Evolutionary conservation across 768 basidiomycete species (phyloP), one percentile per base, ranked within the genome.

Genomic region (Mrakia blollopis): DNA sequence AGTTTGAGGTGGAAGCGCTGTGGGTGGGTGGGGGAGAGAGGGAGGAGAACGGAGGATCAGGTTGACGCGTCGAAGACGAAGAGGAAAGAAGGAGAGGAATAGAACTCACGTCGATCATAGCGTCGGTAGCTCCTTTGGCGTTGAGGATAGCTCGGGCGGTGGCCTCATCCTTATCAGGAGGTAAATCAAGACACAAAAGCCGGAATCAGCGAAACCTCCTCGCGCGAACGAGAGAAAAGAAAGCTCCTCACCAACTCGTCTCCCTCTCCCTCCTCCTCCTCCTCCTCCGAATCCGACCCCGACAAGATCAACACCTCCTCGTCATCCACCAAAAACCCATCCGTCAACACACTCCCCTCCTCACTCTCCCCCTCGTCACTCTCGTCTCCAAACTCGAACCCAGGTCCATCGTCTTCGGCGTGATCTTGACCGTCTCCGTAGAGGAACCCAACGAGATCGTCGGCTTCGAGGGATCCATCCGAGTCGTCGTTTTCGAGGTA

Each of bases 91-190:
- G 3, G 65, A 68, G 13, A 30, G 32, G n/a, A 68, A 23, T 39
- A 37, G 16, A 28, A 63, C 62, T 63, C 28, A 68, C 65, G 39
- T 68, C 65, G 18, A 68, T 68, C 65, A 68, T 68, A 18, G 65
- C 65, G 9, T 37, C 37, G 14, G 39, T 39, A 6, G 65, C 65
- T 35, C 65, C 65, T 23, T 13, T 21, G 25, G 35, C 35, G 8
- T 3, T 25, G 16, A 68, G 65, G 8, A 68, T 25, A 7, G 35
- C 65, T 23, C 37, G 35, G 3, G 65, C 8, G 6, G 37, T 68
- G 1, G 44, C 65, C 23, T 68, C 65, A 13, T 68, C 65, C 35
- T 39, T 11, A 3, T 67, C 6, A 10, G 2, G 10, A 16, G 6
- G 52, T 54, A 21, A n/a, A 54, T 0, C 10, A 44, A 44, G 44